Percentiles rank a stretch among this genome's conserved stretches.
These are phyloP conservation scores for Suillus placidus DNA, from an alignment of 768 basidiomycete genomes.

Conservation along the genomic window DNA sequence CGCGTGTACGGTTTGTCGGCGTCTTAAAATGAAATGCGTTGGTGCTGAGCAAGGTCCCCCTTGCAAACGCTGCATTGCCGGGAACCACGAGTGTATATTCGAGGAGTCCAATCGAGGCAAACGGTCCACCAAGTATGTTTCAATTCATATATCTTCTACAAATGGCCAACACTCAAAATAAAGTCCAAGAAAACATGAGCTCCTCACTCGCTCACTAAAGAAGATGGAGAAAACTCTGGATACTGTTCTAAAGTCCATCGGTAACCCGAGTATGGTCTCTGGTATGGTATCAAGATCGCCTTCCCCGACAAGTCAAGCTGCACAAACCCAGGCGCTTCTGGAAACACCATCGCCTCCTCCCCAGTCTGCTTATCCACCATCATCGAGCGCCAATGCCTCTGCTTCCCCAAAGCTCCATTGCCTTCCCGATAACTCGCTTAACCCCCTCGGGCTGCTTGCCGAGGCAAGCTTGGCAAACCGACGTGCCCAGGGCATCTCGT, in stretches of 20 bases:
- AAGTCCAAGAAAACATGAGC: slow-evolving; percentile 75
- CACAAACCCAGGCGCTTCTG: slow-evolving; percentile 59
- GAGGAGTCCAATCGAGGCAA: slow-evolving; percentile 97
- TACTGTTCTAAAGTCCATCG: slow-evolving; percentile 86
- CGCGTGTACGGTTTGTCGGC: slow-evolving; percentile 89
- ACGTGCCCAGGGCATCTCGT: slow-evolving; percentile 52
- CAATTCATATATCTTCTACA: slow-evolving; percentile 21
- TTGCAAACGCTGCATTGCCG: slow-evolving; percentile 81
- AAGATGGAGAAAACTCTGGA: slow-evolving; percentile 95
- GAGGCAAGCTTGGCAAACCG: slow-evolving; percentile 85
- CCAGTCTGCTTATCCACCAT: slow-evolving; percentile 35
- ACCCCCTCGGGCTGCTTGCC: slow-evolving; percentile 89
- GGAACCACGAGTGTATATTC: slow-evolving; percentile 91
- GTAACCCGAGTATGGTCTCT: slow-evolving; percentile 76
- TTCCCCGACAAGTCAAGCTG: slow-evolving; percentile 59
- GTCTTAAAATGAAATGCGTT: slow-evolving; percentile 92
- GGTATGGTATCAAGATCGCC: slow-evolving; percentile 84
- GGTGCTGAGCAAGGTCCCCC: slow-evolving; percentile 89
- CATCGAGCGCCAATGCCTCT: slow-evolving; percentile 27
- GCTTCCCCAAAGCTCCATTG: slow-evolving; percentile 87
- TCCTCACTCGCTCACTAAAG: slow-evolving; percentile 75
- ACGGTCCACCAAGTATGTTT: slow-evolving; percentile 73
- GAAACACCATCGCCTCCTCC: slow-evolving; percentile 54
- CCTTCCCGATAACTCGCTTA: slow-evolving; percentile 89
- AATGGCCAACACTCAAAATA: slow-evolving; percentile 31